phyloP scores from a whole-genome alignment of 148 eudicot genomes.

The Rhododendron ferrugineum region DNA sequence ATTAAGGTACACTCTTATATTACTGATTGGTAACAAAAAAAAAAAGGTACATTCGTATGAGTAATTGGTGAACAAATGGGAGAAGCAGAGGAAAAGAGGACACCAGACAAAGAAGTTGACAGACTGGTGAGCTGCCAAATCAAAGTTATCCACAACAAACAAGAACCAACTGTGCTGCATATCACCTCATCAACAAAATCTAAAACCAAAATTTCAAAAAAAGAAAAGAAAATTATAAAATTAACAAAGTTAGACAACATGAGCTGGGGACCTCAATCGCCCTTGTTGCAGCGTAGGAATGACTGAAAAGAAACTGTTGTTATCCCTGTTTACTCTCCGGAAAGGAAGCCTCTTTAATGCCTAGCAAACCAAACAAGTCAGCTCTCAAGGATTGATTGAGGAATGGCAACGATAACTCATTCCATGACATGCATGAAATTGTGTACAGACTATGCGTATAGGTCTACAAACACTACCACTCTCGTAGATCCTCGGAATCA shows the following conservation, averaged over 20 bases:
- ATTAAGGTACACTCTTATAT: background rate
- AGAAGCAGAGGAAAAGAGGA: background rate
- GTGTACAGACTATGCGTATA: slow-evolving; percentile 37
- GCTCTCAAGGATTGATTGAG: background rate
- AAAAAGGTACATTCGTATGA: background rate
- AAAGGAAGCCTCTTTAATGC: background rate
- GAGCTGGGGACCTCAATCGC: background rate
- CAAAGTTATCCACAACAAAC: background rate
- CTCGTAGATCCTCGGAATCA: slow-evolving; percentile 38
- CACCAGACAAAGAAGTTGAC: background rate
- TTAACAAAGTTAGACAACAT: background rate
- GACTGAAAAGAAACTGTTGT: background rate
- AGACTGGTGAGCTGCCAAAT: background rate
- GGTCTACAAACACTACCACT: slow-evolving; percentile 44
- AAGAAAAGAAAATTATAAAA: background rate
- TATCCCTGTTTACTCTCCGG: background rate
- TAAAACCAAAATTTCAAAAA: background rate
- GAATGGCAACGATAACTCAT: background rate
- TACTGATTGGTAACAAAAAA: too few relatives aligned
- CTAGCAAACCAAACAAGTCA: background rate
- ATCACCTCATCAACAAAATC: background rate
- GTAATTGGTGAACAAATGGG: background rate
- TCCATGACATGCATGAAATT: slow-evolving; percentile 10
- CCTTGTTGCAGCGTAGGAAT: background rate
- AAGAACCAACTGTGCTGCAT: background rate